phyloP scores from a whole-genome alignment of 2,329 filamentous ascomycete species.

The Sclerotiophoma versabilis region DNA sequence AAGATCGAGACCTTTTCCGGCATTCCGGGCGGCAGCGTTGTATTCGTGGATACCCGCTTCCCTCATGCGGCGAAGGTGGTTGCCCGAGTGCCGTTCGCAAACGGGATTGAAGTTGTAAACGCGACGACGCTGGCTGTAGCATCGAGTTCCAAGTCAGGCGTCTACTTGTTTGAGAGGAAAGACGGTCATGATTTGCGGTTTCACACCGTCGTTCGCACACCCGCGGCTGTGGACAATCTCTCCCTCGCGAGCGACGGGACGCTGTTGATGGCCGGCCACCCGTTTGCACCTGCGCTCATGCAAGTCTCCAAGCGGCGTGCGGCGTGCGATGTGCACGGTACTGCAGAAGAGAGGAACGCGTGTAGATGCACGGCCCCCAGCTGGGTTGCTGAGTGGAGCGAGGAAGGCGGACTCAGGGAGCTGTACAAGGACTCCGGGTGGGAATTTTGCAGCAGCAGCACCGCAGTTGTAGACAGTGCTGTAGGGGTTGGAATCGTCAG shows the following conservation, averaged over 20 bases:
- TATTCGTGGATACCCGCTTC: constrained; percentile 41
- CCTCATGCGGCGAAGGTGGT: constrained; percentile 28
- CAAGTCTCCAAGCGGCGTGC: constrained; percentile 29
- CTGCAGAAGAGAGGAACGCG: constrained; percentile 25
- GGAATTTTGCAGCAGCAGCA: constrained; percentile 48
- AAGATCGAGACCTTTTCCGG: constrained; percentile 51
- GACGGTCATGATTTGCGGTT: constrained; percentile 18
- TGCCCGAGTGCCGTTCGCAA: constrained; percentile 50
- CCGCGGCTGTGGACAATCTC: constrained; percentile 51
- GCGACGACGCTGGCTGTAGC: constrained; percentile 49
- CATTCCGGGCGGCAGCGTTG: constrained; percentile 47
- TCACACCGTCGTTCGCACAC: constrained; percentile 29
- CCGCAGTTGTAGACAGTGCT: constrained; percentile 48
- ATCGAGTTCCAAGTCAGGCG: constrained; percentile 42
- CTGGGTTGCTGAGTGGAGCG: constrained; percentile 52
- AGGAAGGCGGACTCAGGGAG: constrained; percentile 40
- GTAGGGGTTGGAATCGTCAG: constrained; percentile 47
- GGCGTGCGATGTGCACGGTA: constrained; percentile 24
- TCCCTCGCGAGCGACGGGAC: constrained; percentile 47
- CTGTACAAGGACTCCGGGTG: constrained; percentile 44
- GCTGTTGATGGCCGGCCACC: constrained; percentile 53
- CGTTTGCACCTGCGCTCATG: constrained; percentile 44
- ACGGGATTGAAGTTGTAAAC: constrained; percentile 51
- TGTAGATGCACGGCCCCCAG: constrained; percentile 42
- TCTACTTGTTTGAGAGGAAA: constrained; percentile 46